Conservation (phyloP, 495 filamentous ascomycete genomes). For the Podospora appendiculata region DNA sequence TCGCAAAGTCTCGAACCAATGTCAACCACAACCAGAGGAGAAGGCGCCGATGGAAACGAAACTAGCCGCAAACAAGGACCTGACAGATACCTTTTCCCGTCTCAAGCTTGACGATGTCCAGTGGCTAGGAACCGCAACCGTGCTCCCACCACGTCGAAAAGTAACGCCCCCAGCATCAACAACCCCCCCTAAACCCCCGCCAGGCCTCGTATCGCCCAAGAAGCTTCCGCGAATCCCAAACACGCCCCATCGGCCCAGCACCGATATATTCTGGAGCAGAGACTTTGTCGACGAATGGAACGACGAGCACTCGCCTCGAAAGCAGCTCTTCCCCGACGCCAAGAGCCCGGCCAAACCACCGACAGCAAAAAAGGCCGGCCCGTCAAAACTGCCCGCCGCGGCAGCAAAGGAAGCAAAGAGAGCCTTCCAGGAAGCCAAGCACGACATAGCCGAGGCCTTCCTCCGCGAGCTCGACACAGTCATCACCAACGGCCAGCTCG, state of each 20-base stretch:
- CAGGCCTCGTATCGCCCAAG: constrained; percentile 24
- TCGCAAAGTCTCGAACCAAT: not conserved
- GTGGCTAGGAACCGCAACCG: not conserved
- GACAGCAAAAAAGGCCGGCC: constrained; percentile 41
- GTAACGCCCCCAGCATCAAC: constrained; percentile 15
- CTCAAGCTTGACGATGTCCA: not conserved
- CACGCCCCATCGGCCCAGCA: constrained; percentile 52
- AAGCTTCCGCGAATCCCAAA: constrained; percentile 30
- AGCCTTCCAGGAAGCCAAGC: constrained; percentile 60
- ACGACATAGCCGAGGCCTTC: constrained; percentile 59
- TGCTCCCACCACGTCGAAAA: not conserved
- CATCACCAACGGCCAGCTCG: constrained; percentile 57
- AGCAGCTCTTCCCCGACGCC: constrained; percentile 32
- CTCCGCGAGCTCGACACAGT: constrained; percentile 62
- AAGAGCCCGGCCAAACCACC: constrained; percentile 31
- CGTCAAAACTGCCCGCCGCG: constrained; percentile 4
- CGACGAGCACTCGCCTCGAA: constrained; percentile 66
- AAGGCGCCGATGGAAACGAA: not conserved
- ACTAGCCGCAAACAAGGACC: constrained; percentile 6
- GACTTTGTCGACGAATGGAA: constrained; percentile 74
- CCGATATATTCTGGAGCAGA: constrained; percentile 76
- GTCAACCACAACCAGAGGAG: not conserved
- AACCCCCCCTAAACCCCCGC: not conserved
- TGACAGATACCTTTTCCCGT: constrained; percentile 16
- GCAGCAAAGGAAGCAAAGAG: constrained; percentile 40